These are phyloP conservation scores for Kewa caespitosa DNA, from an alignment of 179 eudicot genomes.

Conservation along the genomic window DNA sequence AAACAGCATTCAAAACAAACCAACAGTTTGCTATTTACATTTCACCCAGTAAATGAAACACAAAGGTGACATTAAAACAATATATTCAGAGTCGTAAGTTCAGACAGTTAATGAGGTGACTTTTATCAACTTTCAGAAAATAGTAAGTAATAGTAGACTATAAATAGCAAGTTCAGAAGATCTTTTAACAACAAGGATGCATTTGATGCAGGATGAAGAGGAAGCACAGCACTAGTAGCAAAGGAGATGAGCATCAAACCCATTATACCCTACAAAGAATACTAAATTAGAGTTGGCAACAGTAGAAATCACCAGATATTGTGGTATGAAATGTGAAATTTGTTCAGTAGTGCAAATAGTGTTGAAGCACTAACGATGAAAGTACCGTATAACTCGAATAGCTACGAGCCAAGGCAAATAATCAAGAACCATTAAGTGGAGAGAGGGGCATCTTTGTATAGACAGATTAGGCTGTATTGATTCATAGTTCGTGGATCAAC, in stretches of 20 bases:
- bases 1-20: constrained; percentile 7
- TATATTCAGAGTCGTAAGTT: background rate
- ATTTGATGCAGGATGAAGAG: background rate
- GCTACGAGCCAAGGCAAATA: too few relatives aligned
- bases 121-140: background rate
- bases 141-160: background rate
- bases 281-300: background rate
- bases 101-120: background rate
- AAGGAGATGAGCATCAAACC: background rate
- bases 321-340: background rate
- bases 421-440: background rate
- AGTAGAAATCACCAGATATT: background rate
- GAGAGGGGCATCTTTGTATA: background rate
- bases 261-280: background rate
- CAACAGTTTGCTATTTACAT: background rate
- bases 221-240: background rate
- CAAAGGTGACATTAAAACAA: background rate
- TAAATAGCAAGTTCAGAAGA: background rate
- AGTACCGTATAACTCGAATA: background rate
- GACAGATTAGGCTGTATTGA: background rate
- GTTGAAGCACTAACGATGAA: background rate
- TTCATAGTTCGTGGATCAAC: background rate
- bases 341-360: background rate
- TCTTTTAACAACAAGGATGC: background rate
- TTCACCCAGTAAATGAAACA: background rate